Percentiles rank a stretch among this genome's conserved stretches.
Conservation (phyloP, 768 basidiomycete species). For the Clathrus columnatus region DNA sequence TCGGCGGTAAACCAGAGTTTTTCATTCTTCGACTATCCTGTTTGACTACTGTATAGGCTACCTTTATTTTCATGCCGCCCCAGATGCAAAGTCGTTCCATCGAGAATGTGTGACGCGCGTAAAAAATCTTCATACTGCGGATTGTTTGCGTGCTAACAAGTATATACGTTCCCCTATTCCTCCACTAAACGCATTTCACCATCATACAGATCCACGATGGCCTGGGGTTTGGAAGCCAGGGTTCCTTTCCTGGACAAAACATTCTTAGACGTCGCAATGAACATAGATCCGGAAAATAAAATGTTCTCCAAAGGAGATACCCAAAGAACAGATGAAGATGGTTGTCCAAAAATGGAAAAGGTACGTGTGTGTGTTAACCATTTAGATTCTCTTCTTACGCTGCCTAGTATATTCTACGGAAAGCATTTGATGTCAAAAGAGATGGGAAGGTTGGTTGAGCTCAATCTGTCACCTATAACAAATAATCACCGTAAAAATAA, state of each 20-base stretch:
- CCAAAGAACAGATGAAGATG: constrained; percentile 76
- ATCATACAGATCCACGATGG: constrained; percentile 81
- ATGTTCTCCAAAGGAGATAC: constrained; percentile 75
- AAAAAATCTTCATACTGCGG: constrained; percentile 95
- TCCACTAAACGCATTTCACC: not conserved
- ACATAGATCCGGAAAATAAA: constrained; percentile 79
- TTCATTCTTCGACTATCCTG: constrained; percentile 1
- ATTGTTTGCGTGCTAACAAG: constrained; percentile 99
- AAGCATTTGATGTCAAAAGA: constrained; percentile 85
- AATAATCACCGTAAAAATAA: not conserved
- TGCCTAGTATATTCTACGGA: constrained; percentile 81
- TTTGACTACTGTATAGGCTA: constrained; percentile 51
- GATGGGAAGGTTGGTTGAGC: constrained; percentile 65
- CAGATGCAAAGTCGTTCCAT: constrained; percentile 80
- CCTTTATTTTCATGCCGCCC: constrained; percentile 98
- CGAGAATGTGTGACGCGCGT: constrained; percentile 91
- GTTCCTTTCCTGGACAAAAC: constrained; percentile 98
- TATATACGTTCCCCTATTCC: constrained; percentile 25
- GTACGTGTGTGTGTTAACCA: constrained; percentile 26
- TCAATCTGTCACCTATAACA: too few relatives aligned
- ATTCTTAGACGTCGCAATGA: constrained; percentile 93
- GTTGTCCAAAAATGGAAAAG: constrained; percentile 93
- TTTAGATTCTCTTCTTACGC: constrained; percentile 10
- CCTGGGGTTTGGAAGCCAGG: constrained; percentile 97
- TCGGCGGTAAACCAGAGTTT: constrained; percentile 61